These are phyloP conservation scores for Aspergillus pseudoviridinutans DNA, from an alignment of 2,329 filamentous ascomycete species.

Conservation along the genomic window DNA sequence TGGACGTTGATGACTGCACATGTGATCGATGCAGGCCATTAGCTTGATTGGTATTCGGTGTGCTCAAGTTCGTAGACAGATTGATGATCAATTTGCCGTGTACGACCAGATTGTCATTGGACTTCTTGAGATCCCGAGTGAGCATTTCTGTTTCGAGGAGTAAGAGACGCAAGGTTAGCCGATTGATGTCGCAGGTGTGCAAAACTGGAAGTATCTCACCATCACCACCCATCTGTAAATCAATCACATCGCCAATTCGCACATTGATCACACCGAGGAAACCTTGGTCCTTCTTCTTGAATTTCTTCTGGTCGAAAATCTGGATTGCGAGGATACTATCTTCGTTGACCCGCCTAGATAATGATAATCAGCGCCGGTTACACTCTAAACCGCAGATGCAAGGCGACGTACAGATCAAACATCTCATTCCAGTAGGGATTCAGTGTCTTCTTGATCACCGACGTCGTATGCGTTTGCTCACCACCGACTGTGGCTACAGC, in stretches of 20 bases:
- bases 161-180: slow-evolving; percentile 17
- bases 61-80: slow-evolving; percentile 80
- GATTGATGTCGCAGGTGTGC: slow-evolving; percentile 3
- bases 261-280: slow-evolving; percentile 98
- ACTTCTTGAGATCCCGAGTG: slow-evolving; percentile 93
- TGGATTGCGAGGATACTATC: slow-evolving; percentile 96
- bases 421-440: slow-evolving; percentile 99
- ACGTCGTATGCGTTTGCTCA: slow-evolving; percentile 97
- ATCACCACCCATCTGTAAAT: slow-evolving; percentile 83
- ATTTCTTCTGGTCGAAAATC: slow-evolving; percentile 99
- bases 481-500: slow-evolving; percentile 95
- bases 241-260: slow-evolving; percentile 88
- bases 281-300: slow-evolving; percentile 99
- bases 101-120: slow-evolving; percentile 94
- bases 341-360: slow-evolving; percentile 75
- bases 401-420: slow-evolving; percentile 80
- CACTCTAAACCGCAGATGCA: not conserved
- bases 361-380: slow-evolving; percentile 10
- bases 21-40: slow-evolving; percentile 35
- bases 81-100: slow-evolving; percentile 97
- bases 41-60: slow-evolving; percentile 58
- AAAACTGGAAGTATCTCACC: slow-evolving; percentile 55
- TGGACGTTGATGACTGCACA: slow-evolving; percentile 32
- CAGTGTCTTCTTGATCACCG: slow-evolving; percentile 92
- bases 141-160: slow-evolving; percentile 71